phyloP scores from a whole-genome alignment of 768 basidiomycete genomes.

The Myochromella boudieri region DNA sequence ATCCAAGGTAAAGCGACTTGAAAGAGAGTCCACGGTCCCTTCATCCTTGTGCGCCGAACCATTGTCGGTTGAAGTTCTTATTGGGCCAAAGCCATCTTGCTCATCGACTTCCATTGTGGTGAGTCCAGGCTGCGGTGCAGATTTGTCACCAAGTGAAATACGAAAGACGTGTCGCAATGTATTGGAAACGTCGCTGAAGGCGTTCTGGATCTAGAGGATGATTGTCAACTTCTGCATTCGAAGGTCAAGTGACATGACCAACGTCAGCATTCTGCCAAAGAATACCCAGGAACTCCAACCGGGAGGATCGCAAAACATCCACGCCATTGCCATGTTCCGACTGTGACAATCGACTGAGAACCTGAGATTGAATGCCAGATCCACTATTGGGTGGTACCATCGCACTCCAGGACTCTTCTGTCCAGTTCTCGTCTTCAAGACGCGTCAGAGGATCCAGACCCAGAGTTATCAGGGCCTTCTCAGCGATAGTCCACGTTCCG shows the following conservation, averaged over 20 bases:
- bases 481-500: constrained; percentile 55
- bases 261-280: constrained; percentile 76
- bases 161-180: constrained; percentile 43
- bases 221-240: background rate
- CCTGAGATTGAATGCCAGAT: constrained; percentile 65
- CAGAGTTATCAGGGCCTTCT: constrained; percentile 63
- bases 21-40: constrained; percentile 23
- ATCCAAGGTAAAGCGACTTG: constrained; percentile 38
- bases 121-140: constrained; percentile 15
- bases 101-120: constrained; percentile 37
- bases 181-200: constrained; percentile 26
- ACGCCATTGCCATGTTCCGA: no score
- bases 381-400: constrained; percentile 42
- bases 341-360: constrained; percentile 37
- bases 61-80: constrained; percentile 37
- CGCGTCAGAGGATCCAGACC: constrained; percentile 65
- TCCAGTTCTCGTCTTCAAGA: constrained; percentile 29
- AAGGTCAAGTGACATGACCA: constrained; percentile 22
- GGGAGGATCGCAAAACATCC: constrained; percentile 13
- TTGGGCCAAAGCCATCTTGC: constrained; percentile 58
- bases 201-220: constrained; percentile 51
- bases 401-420: constrained; percentile 37
- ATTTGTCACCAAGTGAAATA: constrained; percentile 28
- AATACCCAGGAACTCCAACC: constrained; percentile 48
- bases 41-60: constrained; percentile 29